Conservation (phyloP, 1,284 basidiomycete species). For the Anthracocystis walkeri region DNA sequence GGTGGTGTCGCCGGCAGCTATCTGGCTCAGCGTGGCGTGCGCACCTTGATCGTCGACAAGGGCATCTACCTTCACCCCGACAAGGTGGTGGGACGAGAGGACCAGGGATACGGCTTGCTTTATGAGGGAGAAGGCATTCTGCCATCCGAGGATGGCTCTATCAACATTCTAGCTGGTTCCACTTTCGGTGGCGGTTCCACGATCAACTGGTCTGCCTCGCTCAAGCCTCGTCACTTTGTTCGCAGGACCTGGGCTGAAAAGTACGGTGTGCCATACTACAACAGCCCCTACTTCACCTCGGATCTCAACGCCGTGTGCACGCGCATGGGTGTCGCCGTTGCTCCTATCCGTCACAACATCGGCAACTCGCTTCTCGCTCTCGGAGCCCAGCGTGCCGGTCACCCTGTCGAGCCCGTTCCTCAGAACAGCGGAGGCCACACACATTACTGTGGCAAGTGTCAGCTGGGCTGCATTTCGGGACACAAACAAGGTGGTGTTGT, state of each 20-base stretch:
- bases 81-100: conserved; percentile 67
- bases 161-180: conserved; percentile 70
- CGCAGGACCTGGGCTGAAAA: conserved; percentile 70
- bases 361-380: conserved; percentile 69
- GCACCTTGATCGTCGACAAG: conserved; percentile 72
- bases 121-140: conserved; percentile 71
- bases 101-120: conserved; percentile 68
- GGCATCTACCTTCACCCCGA: conserved; percentile 70
- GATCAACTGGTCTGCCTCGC: conserved; percentile 72
- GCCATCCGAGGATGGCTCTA: conserved; percentile 69
- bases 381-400: conserved; percentile 66
- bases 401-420: conserved; percentile 67
- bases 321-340: conserved; percentile 70
- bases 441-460: conserved; percentile 71
- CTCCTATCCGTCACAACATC: conserved; percentile 69
- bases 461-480: conserved; percentile 69
- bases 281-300: conserved; percentile 66
- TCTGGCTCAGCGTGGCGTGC: conserved; percentile 68
- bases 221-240: conserved; percentile 70
- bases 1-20: conserved; percentile 70
- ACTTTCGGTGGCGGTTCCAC: conserved; percentile 72
- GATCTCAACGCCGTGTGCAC: conserved; percentile 70
- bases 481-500: conserved; percentile 70
- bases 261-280: conserved; percentile 69
- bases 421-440: conserved; percentile 71